These are phyloP conservation scores for Fagopyrum homotropicum DNA, from an alignment of 148 eudicot genomes.

Conservation along the genomic window DNA sequence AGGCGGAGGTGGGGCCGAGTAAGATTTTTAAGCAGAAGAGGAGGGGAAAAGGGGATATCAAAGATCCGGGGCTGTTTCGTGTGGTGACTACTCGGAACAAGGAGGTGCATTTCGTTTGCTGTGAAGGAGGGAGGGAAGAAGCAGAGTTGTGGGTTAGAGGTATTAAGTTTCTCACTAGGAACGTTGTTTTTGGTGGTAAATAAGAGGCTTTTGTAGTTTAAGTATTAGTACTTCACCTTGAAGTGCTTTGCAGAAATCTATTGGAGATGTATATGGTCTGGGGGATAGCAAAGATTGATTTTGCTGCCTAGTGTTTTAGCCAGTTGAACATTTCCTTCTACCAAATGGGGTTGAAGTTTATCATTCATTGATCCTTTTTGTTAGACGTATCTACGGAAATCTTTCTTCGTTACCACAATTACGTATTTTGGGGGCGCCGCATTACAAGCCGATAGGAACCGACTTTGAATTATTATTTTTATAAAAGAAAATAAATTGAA, in stretches of 20 bases:
- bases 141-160: constrained; percentile 87
- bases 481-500: too few species aligned
- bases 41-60: constrained; percentile 45
- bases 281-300: too few species aligned
- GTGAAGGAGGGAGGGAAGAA: constrained; percentile 49
- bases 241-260: not conserved
- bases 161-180: constrained; percentile 54
- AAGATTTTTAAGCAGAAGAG: constrained; percentile 39
- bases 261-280: not conserved
- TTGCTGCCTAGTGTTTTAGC: too few species aligned
- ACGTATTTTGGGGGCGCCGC: too few species aligned
- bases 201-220: too few species aligned
- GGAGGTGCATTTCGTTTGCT: constrained; percentile 72
- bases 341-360: not conserved
- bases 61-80: constrained; percentile 56
- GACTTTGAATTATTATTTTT: too few species aligned
- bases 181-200: constrained; percentile 24
- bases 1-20: constrained; percentile 65
- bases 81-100: constrained; percentile 55
- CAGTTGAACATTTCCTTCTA: not conserved
- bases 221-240: not conserved
- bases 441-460: too few species aligned
- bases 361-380: not conserved
- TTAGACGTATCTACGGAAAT: too few species aligned
- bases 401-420: too few species aligned